phyloP scores from a whole-genome alignment of 2,329 filamentous ascomycete species.

The Byssoonygena ceratinophila region DNA sequence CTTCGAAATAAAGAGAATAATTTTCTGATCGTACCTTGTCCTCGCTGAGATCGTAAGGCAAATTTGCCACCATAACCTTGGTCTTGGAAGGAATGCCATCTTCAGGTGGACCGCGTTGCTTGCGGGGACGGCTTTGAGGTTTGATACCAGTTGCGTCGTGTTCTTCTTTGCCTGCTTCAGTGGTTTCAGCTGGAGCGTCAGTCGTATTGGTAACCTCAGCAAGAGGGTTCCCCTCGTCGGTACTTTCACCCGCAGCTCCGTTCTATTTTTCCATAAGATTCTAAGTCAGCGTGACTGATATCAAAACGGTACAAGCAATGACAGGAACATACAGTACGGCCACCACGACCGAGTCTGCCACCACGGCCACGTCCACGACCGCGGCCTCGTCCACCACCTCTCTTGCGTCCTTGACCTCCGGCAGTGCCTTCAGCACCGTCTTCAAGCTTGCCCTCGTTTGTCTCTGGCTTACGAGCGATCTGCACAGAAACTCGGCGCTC shows the following conservation, averaged over 20 bases:
- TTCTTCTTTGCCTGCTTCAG: conserved; percentile 24
- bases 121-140: conserved; percentile 46
- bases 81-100: conserved; percentile 97
- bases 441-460: conserved; percentile 64
- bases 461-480: conserved; percentile 93
- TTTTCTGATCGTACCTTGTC: conserved; percentile 78
- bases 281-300: neutral
- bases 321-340: conserved; percentile 52
- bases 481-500: conserved; percentile 99
- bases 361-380: conserved; percentile 51
- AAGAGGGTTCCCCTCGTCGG: conserved; percentile 44
- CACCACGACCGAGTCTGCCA: conserved; percentile 57
- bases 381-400: conserved; percentile 50
- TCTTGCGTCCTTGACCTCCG: conserved; percentile 49
- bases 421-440: conserved; percentile 60
- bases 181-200: conserved; percentile 29
- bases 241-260: conserved; percentile 19
- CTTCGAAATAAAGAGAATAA: too few relatives aligned
- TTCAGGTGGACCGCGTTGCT: conserved; percentile 89
- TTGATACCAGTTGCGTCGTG: conserved; percentile 28
- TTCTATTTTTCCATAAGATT: conserved; percentile 1
- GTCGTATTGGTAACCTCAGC: conserved; percentile 47
- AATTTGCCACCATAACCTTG: conserved; percentile 99
- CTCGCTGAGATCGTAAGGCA: conserved; percentile 95
- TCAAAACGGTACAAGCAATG: neutral